Evolutionary conservation across 495 filamentous ascomycete genomes (phyloP).

Genomic region (Lasiosphaeris hirsuta): DNA sequence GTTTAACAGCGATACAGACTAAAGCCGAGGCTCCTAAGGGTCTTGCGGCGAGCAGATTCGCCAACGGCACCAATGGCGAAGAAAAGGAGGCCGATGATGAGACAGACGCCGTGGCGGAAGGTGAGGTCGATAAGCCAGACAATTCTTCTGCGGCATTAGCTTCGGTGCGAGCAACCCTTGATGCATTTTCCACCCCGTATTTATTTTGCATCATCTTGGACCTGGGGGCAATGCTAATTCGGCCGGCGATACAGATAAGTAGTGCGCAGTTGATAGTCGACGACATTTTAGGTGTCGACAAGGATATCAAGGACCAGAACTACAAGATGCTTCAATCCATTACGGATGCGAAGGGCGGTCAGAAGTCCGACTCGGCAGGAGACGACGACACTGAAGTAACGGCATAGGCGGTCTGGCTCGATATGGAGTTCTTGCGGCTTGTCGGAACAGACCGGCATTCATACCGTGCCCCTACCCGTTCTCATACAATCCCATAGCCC

Average conservation of each 20-base stretch:
- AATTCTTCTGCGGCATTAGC: slow-evolving; percentile 54
- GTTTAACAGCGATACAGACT: slow-evolving; percentile 18
- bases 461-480: neutral
- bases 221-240: slow-evolving; percentile 4
- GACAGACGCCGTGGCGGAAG: slow-evolving; percentile 41
- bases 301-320: slow-evolving; percentile 48
- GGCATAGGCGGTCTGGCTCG: neutral
- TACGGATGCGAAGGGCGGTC: slow-evolving; percentile 24
- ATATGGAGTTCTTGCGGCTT: neutral
- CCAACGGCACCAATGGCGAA: slow-evolving; percentile 27
- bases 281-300: slow-evolving; percentile 45
- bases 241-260: slow-evolving; percentile 41
- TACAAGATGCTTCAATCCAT: slow-evolving; percentile 41
- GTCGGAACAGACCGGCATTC: neutral
- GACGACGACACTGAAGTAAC: neutral
- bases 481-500: no score
- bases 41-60: slow-evolving; percentile 45
- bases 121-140: slow-evolving; percentile 48
- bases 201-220: neutral
- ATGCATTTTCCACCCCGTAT: slow-evolving; percentile 23
- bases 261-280: slow-evolving; percentile 43
- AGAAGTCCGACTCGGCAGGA: neutral
- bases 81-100: slow-evolving; percentile 21
- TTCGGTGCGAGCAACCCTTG: slow-evolving; percentile 52
- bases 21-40: slow-evolving; percentile 36